Conservation (phyloP, 345 rosid species). For the Corymbia maculata region DNA sequence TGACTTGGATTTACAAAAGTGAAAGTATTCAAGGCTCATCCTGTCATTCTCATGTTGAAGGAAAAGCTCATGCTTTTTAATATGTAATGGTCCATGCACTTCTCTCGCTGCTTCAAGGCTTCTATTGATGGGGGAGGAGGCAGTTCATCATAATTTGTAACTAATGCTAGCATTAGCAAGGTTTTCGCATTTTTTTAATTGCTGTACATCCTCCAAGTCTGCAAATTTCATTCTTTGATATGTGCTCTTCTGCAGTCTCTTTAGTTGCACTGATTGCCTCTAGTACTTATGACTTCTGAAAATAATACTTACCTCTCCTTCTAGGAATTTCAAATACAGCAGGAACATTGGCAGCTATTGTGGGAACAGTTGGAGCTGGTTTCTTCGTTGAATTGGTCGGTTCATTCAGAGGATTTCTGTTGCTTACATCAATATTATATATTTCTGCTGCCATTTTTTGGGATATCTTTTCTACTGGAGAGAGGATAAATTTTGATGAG, state of each 20-base stretch:
- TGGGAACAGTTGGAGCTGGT: conserved; percentile 94
- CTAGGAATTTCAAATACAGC: conserved; percentile 85
- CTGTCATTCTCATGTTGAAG: background rate
- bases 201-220: background rate
- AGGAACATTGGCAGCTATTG: conserved; percentile 82
- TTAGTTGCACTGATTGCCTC: background rate
- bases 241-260: background rate
- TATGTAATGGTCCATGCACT: background rate
- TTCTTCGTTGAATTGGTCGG: conserved; percentile 85
- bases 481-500: conserved; percentile 64
- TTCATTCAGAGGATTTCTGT: conserved; percentile 85
- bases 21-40: background rate
- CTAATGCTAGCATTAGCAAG: background rate
- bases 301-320: conserved; percentile 1
- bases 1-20: background rate
- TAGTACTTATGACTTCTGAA: background rate
- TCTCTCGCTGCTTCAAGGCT: background rate
- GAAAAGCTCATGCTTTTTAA: background rate
- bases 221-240: background rate
- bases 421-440: conserved; percentile 66
- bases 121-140: background rate
- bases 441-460: conserved; percentile 69
- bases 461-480: conserved; percentile 67
- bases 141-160: background rate
- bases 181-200: background rate